These are phyloP conservation scores for Sarocladiaceae sp. DNA, from an alignment of 2,329 filamentous ascomycete species.

Conservation along the genomic window DNA sequence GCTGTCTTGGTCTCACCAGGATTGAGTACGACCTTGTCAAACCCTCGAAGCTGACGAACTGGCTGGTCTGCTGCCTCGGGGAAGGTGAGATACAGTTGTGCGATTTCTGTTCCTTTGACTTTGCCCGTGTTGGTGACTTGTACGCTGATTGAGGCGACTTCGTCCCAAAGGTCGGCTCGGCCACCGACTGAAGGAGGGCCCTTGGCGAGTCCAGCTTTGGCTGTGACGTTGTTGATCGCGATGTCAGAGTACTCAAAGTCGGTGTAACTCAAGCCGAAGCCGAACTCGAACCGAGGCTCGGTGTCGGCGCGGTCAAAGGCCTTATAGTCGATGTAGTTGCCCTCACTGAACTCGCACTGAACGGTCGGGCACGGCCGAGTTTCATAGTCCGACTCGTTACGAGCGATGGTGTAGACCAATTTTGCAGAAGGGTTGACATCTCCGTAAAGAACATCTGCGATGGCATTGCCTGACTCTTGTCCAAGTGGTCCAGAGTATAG, in stretches of 20 bases:
- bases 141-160: slow-evolving; percentile 32
- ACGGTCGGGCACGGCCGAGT: slow-evolving; percentile 48
- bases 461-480: slow-evolving; percentile 64
- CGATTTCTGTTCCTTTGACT: slow-evolving; percentile 26
- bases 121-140: slow-evolving; percentile 44
- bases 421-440: slow-evolving; percentile 64
- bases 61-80: slow-evolving; percentile 48
- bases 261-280: slow-evolving; percentile 66
- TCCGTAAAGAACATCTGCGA: slow-evolving; percentile 65
- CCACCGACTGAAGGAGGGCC: slow-evolving; percentile 44
- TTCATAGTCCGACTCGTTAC: slow-evolving; percentile 44
- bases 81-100: slow-evolving; percentile 31
- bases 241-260: slow-evolving; percentile 48
- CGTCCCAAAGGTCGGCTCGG: slow-evolving; percentile 49
- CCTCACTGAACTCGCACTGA: slow-evolving; percentile 52
- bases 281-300: slow-evolving; percentile 60
- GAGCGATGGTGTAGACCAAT: slow-evolving; percentile 67
- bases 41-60: slow-evolving; percentile 54
- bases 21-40: slow-evolving; percentile 55
- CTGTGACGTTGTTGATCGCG: slow-evolving; percentile 17
- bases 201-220: slow-evolving; percentile 20
- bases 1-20: slow-evolving; percentile 44
- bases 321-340: slow-evolving; percentile 65
- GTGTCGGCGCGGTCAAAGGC: slow-evolving; percentile 58
- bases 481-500: slow-evolving; percentile 67